Conservation (phyloP, 352 stramenopile species). For the Vaucheria bursata region DNA sequence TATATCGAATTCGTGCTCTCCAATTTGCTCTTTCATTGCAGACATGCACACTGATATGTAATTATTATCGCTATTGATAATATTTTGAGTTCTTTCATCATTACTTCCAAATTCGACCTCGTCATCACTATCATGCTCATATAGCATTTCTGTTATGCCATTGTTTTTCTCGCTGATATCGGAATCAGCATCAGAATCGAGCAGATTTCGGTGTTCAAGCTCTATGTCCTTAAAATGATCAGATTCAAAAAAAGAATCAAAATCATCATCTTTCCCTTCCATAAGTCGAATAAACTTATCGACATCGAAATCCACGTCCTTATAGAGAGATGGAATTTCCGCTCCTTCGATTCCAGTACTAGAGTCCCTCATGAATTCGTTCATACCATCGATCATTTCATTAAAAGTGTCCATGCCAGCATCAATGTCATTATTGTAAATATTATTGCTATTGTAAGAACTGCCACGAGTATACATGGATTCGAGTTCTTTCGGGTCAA, state of each 20-base stretch:
- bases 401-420: constrained; percentile 17
- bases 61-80: background rate
- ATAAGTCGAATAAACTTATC: constrained; percentile 47
- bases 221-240: background rate
- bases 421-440: background rate
- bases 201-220: background rate
- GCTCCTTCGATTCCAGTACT: constrained; percentile 25
- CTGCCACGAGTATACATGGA: background rate
- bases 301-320: constrained; percentile 31
- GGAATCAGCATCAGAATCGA: background rate
- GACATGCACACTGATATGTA: background rate
- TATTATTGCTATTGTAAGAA: background rate
- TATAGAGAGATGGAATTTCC: constrained; percentile 20
- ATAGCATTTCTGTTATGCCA: background rate
- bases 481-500: background rate
- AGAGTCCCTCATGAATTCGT: constrained; percentile 32
- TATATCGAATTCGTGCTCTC: background rate
- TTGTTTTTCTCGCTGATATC: background rate
- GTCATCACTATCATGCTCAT: background rate
- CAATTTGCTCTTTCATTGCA: background rate
- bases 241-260: background rate
- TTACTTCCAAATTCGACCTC: background rate
- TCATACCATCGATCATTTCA: constrained; percentile 44
- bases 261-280: background rate
- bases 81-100: background rate